These are phyloP conservation scores for Oidiodendron maius DNA, from an alignment of 495 filamentous ascomycete species.

Conservation along the genomic window DNA sequence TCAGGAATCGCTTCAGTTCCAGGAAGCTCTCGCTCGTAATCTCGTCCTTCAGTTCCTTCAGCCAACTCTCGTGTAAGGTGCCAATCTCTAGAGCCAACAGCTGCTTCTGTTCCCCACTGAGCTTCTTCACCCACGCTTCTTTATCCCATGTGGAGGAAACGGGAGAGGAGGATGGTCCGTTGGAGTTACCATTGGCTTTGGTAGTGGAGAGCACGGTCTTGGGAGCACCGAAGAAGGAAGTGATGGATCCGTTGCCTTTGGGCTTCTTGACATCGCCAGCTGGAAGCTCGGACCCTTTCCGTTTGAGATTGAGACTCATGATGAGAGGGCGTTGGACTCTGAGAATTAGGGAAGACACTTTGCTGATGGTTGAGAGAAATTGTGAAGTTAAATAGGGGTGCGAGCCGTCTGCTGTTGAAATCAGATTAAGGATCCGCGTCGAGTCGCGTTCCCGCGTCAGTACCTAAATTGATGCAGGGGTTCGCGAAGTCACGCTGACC, in stretches of 20 bases:
- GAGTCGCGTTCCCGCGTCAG: too few relatives aligned
- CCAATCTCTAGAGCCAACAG: constrained; percentile 85
- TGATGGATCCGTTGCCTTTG: constrained; percentile 53
- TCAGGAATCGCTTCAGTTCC: constrained; percentile 80
- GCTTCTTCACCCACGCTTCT: constrained; percentile 70
- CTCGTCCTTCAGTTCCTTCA: constrained; percentile 80
- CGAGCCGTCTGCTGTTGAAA: too few relatives aligned
- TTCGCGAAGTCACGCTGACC: too few relatives aligned
- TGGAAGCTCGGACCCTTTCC: constrained; percentile 52
- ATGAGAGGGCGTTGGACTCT: not conserved
- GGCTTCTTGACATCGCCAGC: constrained; percentile 60
- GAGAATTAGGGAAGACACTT: constrained; percentile 15
- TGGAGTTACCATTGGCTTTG: constrained; percentile 22
- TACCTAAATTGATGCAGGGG: too few relatives aligned
- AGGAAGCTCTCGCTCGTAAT: constrained; percentile 72
- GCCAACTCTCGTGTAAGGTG: constrained; percentile 85
- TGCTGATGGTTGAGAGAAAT: constrained; percentile 8
- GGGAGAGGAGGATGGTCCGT: constrained; percentile 6
- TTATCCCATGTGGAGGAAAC: constrained; percentile 66
- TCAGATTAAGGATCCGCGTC: too few relatives aligned
- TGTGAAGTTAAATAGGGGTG: too few relatives aligned
- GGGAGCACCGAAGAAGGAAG: constrained; percentile 47
- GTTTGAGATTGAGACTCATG: constrained; percentile 52
- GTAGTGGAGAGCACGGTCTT: constrained; percentile 25
- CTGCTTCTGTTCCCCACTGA: constrained; percentile 75